Base-by-base conservation (phyloP, 1,284 basidiomycete genomes). In the Abortiporus biennis region DNA sequence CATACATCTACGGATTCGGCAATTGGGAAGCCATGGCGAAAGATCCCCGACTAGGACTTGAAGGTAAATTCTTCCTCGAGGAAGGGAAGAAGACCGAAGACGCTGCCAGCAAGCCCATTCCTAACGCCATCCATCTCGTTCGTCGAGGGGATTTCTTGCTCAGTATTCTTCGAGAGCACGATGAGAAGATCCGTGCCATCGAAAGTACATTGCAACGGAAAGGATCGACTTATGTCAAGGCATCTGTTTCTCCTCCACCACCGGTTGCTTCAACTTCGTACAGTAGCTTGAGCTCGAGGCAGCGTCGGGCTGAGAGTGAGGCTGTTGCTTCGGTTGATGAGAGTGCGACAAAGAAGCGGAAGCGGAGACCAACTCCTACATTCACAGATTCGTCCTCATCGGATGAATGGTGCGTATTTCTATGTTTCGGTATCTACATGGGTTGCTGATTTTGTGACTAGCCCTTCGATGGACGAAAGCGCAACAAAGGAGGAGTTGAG, bases 21-120 rank as follows among this genome's bases (percentile, higher is more conserved):
- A 91, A 88, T 52, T 99, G 96, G 96, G 96, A 99, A 59, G 74
- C 79, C 34, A 98, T 99, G 72, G 80, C 86, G 56, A 89, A 90
- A 58, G 96, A 99, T 61, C 65, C 80, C 2, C 78, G 80, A 43
- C 80, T 99, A 2, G 80, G 82, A 3, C 75, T 99, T 15, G 76
- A 83, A 2, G 92, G 87, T 62, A 96, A 95, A 61, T 95, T 99
- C 68, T 99, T 98, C 79, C 74, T 99, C 34, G 96, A 98, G 58
- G 94, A 97, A 60, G 89, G 85, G 55, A 95, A 95, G 65, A 95
- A 95, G 64, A 81, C 81, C 39, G 80, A 91, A 69, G 80, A 89
- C 55, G 66, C 83, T 30, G 74, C 85, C 16, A 83, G 76, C 52
- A 79, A 86, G 54, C 88, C 86, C 6, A 94, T 95, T 52, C 94